These are phyloP conservation scores for Alloteropsis semialata DNA, from an alignment of 176 grass and related monocot species.

Conservation along the genomic window DNA sequence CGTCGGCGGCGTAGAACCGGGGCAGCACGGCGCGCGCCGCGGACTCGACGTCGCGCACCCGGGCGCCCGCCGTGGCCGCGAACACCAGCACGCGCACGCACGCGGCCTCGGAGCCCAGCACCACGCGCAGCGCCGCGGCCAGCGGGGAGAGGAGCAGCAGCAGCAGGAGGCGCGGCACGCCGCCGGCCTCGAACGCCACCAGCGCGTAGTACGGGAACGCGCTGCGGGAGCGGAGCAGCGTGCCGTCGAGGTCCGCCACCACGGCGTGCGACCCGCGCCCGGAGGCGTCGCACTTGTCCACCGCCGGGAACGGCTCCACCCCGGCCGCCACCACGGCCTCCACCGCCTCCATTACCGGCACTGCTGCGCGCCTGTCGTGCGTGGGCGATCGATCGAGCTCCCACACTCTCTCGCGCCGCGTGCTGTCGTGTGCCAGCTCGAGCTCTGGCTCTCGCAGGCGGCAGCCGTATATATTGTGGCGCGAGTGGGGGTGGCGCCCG, in stretches of 20 bases:
- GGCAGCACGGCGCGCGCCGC: slow-evolving; percentile 65
- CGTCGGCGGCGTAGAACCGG: slow-evolving; percentile 58
- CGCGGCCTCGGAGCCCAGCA: slow-evolving; percentile 42
- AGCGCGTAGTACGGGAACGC: slow-evolving; percentile 86
- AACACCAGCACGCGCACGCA: slow-evolving; percentile 54
- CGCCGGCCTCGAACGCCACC: slow-evolving; percentile 67
- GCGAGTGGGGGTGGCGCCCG: neutral
- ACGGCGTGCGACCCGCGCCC: slow-evolving; percentile 58
- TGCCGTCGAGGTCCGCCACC: slow-evolving; percentile 65
- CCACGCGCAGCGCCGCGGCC: slow-evolving; percentile 24
- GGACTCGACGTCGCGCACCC: slow-evolving; percentile 46
- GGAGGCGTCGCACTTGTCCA: slow-evolving; percentile 68
- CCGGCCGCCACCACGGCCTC: slow-evolving; percentile 24
- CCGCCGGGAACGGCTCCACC: slow-evolving; percentile 46
- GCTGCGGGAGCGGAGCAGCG: slow-evolving; percentile 56
- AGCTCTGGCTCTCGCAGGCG: neutral
- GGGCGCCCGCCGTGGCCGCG: slow-evolving; percentile 36
- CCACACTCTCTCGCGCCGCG: neutral
- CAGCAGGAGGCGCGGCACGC: slow-evolving; percentile 52
- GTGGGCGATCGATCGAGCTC: neutral
- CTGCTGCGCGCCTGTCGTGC: neutral
- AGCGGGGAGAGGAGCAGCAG: slow-evolving; percentile 54
- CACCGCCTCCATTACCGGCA: neutral
- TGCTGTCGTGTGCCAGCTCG: neutral
- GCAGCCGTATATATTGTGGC: slow-evolving; percentile 27